Evolutionary conservation across 371 early-diverging fungal genomes (phyloP).

Genomic region (Rhizopus arrhizus): DNA sequence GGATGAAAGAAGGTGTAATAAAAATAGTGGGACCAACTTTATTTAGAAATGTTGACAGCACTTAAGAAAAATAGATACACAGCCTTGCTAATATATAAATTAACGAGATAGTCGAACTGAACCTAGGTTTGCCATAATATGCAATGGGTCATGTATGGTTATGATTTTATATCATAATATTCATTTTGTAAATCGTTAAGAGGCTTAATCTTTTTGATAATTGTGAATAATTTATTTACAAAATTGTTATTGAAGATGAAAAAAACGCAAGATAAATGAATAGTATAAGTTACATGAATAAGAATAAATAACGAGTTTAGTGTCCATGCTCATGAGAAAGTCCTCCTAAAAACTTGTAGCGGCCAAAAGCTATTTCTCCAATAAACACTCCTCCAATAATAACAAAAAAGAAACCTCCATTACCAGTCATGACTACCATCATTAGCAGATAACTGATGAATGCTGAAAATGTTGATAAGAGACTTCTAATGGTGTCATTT

Average conservation of each 20-base stretch:
- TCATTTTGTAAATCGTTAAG: no score
- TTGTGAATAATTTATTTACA: not conserved
- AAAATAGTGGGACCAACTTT: no score
- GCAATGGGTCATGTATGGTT: no score
- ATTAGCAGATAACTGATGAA: slow-evolving; percentile 72
- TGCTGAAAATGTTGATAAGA: slow-evolving; percentile 48
- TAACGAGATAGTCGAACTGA: no score
- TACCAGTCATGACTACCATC: slow-evolving; percentile 82
- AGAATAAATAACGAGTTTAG: slow-evolving; percentile 11
- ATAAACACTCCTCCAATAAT: slow-evolving; percentile 68
- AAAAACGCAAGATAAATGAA: no score
- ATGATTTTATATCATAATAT: no score
- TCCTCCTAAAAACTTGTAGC: slow-evolving; percentile 45
- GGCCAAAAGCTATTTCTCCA: slow-evolving; percentile 68
- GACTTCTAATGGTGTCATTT: slow-evolving; percentile 52
- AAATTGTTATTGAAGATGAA: no score
- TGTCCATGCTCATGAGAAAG: slow-evolving; percentile 34
- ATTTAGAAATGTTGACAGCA: no score
- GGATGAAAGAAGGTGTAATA: no score
- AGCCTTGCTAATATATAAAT: no score
- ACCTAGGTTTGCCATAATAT: no score
- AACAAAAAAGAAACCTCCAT: slow-evolving; percentile 71
- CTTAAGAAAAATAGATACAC: no score
- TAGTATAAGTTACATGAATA: not conserved
- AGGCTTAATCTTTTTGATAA: not conserved